A percentile compares a stretch with the other conserved stretches of the same genome.
Conservation (phyloP, 768 basidiomycete species). For the Clitopilus hobsonii region DNA sequence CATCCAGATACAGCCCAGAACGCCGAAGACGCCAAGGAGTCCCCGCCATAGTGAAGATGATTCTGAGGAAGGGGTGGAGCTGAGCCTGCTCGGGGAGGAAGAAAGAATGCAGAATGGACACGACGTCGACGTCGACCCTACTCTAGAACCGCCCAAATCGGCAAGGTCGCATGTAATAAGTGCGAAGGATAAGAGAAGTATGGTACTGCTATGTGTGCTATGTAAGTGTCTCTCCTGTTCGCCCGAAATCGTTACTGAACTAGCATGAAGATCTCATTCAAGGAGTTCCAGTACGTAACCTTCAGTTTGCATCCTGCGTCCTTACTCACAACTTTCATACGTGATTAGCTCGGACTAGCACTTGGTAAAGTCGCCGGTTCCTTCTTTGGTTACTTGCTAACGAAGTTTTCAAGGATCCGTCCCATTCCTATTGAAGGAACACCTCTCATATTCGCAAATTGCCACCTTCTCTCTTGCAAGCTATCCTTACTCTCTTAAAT, state of each 20-base stretch:
- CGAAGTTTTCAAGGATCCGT: conserved; percentile 65
- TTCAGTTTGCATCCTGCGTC: conserved; percentile 6
- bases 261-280: conserved; percentile 63
- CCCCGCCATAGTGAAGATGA: conserved; percentile 29
- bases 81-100: conserved; percentile 55
- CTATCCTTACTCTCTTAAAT: conserved; percentile 95
- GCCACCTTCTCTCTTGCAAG: conserved; percentile 90
- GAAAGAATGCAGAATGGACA: conserved; percentile 43
- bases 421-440: conserved; percentile 92
- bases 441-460: conserved; percentile 95
- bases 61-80: conserved; percentile 53
- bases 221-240: conserved; percentile 50
- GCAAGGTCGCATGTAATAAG: conserved; percentile 48
- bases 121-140: conserved; percentile 36
- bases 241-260: conserved; percentile 6
- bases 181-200: conserved; percentile 75
- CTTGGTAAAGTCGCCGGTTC: conserved; percentile 46
- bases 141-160: conserved; percentile 17
- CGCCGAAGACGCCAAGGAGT: conserved; percentile 38
- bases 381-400: neutral
- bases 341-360: conserved; percentile 73
- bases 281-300: conserved; percentile 76
- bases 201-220: conserved; percentile 79
- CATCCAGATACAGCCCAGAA: conserved; percentile 56
- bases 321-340: conserved; percentile 4